phyloP scores from a whole-genome alignment of 306 rosid genomes.

The Ormosia semicastrata region DNA sequence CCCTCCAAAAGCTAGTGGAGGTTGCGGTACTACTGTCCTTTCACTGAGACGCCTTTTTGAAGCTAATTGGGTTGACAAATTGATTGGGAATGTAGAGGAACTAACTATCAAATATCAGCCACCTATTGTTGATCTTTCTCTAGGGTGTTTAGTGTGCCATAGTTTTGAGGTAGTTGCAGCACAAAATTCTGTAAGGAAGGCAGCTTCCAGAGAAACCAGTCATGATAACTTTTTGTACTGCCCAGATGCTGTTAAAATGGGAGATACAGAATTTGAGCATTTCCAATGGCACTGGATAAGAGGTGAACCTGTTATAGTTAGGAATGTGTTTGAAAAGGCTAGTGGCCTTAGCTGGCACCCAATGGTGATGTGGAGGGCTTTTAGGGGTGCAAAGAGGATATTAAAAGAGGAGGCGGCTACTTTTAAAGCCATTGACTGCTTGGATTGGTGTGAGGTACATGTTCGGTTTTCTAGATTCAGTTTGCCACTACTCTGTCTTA shows the following conservation, averaged over 20 bases:
- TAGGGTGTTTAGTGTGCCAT: slow-evolving; percentile 42
- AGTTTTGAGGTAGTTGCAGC: slow-evolving; percentile 23
- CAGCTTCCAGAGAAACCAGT: slow-evolving; percentile 50
- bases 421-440: slow-evolving; percentile 58
- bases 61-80: slow-evolving; percentile 54
- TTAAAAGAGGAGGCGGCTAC: slow-evolving; percentile 45
- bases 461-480: slow-evolving; percentile 15
- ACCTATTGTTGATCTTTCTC: slow-evolving; percentile 41
- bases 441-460: slow-evolving; percentile 55
- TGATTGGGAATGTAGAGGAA: slow-evolving; percentile 41
- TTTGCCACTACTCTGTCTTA: neutral
- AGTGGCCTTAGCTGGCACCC: slow-evolving; percentile 77
- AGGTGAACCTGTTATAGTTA: slow-evolving; percentile 64
- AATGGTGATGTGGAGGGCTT: slow-evolving; percentile 79
- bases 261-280: slow-evolving; percentile 46
- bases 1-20: slow-evolving; percentile 58
- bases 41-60: slow-evolving; percentile 46
- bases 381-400: slow-evolving; percentile 40
- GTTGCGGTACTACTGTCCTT: slow-evolving; percentile 50
- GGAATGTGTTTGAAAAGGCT: slow-evolving; percentile 50
- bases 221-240: slow-evolving; percentile 55
- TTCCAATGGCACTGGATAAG: slow-evolving; percentile 64
- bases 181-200: slow-evolving; percentile 44
- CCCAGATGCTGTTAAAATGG: slow-evolving; percentile 47
- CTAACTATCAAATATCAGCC: slow-evolving; percentile 47